These are phyloP conservation scores for Nematodospora valgi DNA, from an alignment of 805 yeast species.

Conservation along the genomic window DNA sequence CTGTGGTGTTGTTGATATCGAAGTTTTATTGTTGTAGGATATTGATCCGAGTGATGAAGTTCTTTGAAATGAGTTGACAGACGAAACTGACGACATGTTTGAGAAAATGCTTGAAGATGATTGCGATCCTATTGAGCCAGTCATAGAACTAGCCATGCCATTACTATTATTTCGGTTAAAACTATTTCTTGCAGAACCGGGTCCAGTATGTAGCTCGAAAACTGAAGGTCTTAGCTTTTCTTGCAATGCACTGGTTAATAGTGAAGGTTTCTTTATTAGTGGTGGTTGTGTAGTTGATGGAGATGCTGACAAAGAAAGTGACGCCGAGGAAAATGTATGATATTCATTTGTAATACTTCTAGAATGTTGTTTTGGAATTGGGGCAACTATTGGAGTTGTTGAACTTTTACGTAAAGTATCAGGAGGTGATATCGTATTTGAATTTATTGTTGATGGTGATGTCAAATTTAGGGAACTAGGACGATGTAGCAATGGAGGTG, in stretches of 20 bases:
- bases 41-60: conserved; percentile 28
- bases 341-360: conserved; percentile 6
- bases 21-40: conserved; percentile 17
- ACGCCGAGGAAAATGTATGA: background rate
- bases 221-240: conserved; percentile 35
- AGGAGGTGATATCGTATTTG: conserved; percentile 1
- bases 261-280: conserved; percentile 14
- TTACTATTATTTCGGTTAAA: background rate
- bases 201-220: conserved; percentile 27
- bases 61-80: conserved; percentile 24
- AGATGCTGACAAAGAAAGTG: conserved; percentile 2
- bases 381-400: background rate
- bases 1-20: conserved; percentile 2
- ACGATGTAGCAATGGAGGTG: conserved; percentile 5
- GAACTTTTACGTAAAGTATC: background rate
- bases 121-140: conserved; percentile 25
- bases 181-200: conserved; percentile 4
- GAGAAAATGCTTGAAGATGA: conserved; percentile 34
- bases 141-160: conserved; percentile 2
- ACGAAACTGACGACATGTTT: conserved; percentile 33
- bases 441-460: conserved; percentile 3
- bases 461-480: conserved; percentile 5
- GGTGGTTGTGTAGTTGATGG: conserved; percentile 2
- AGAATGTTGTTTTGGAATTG: conserved; percentile 5
- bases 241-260: conserved; percentile 17